Base-by-base conservation (phyloP, 139 green algal species). In the Chlamydomonas eustigma region DNA sequence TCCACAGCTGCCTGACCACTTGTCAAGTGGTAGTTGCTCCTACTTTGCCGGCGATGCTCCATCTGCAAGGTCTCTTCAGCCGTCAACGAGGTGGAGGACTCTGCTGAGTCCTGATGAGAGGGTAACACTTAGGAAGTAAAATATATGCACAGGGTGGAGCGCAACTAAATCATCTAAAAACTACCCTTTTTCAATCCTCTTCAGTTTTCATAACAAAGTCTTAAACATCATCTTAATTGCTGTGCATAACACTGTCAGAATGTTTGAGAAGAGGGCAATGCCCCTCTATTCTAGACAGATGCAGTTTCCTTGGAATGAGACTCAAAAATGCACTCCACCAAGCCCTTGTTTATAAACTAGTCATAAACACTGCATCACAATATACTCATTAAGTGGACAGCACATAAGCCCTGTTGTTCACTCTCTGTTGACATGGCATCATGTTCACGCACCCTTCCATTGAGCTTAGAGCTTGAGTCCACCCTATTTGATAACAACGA, bases 1-100 rank as follows among this genome's bases (percentile, higher is more conserved):
- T 96, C 89, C 50, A 89, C 78, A 0, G 89, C 89, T 0, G 89
- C 88, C 71, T 90, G 81, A 5, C 71, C 39, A 73, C 90, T 83
- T 1, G 69, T 84, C 51, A 88, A 75, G 80, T 86, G 76, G 71
- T 85, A 80, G 51, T 66, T 77, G 78, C 50, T 75, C 34, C 74
- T 71, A 38, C 77, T 76, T 39, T 37, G 52, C n/a, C 52, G 52
- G 4, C 52, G 52, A 25, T 28, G 6, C 18, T 68, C 52, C 8
- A 68, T 25, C 52, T 25, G 4, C 52, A 35, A 4, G 52, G 18
- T 28, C 52, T 35, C 52, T 22, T 68, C 52, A 31, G 52, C 44
- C 12, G 44, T 58, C 44, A 58, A 18, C 44, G 44, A 28, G 12
- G 44, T 28, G 18, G 44, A 18, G 44, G 44, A 12, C 12, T 58